Base-by-base conservation (phyloP, 2,329 filamentous ascomycete species). In the Celoporthe dispersa region DNA sequence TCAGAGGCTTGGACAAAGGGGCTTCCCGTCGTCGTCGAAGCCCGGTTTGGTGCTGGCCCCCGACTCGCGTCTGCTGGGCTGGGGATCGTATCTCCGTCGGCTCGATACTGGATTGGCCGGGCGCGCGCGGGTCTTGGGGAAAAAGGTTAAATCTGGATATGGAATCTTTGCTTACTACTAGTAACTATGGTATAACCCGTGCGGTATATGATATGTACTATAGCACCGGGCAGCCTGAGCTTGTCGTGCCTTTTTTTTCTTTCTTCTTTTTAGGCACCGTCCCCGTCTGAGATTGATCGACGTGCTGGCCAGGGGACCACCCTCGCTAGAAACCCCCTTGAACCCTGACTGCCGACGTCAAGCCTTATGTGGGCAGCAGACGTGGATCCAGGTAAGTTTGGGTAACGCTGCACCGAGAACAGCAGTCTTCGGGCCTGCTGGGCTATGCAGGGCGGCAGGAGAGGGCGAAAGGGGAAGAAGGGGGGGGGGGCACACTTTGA, bases 361-460 rank as follows among this genome's bases (percentile, higher is more conserved):
- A 57, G 53, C 53, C 53, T 57, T 57, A 57, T 57, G 5, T 57
- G 28, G 44, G 53, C 25, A 33, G 53, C 19, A 12, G 57, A 37
- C 57, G 33, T 25, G 31, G 57, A 37, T 60, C 33, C 57, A n/a
- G 16, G 33, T 31, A n/a, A n/a, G n/a, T 37, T n/a, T 48, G 19
- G 31, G 19, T 7, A 57, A 31, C 33, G 57, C 57, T 60, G 57
- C 57, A 60, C 19, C 57, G n/a, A 60, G 53, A 55, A 60, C n/a
- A 31, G 28, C 31, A 57, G 53, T n/a, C 44, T 22, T 48, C n/a
- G 44, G 44, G 2, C 19, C 16, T 22, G 41, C 41, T 44, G 44
- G 44, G 19, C 44, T 60, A n/a, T 35, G 57, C 16, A 60, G 57
- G 14, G 28, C 53, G 53, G 53, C 16, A 59, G 33, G 57, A 48